These are phyloP conservation scores for Clarireedia sp. DNA, from an alignment of 2,329 filamentous ascomycete species.

Conservation along the genomic window DNA sequence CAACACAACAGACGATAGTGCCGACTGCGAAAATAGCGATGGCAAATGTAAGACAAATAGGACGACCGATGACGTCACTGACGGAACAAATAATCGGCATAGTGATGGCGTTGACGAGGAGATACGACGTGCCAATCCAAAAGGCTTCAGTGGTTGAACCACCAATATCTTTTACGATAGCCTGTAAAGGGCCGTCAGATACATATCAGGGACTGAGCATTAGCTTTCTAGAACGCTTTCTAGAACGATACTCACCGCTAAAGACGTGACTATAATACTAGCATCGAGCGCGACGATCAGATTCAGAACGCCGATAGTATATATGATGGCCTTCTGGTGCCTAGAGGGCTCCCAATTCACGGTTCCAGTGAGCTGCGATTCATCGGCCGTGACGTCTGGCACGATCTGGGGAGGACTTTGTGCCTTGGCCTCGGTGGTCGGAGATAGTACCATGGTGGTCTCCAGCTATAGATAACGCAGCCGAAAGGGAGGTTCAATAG, in stretches of 20 bases:
- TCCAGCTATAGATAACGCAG: neutral
- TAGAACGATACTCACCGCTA: slow-evolving; percentile 15
- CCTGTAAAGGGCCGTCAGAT: slow-evolving; percentile 21
- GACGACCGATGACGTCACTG: slow-evolving; percentile 19
- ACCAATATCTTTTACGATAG: slow-evolving; percentile 46
- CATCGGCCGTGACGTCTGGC: neutral
- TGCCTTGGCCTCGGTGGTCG: neutral
- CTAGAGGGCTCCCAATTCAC: neutral
- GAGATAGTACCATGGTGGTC: neutral
- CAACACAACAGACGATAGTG: slow-evolving; percentile 27
- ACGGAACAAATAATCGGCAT: slow-evolving; percentile 36
- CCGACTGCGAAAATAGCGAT: slow-evolving; percentile 19
- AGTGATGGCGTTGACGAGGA: slow-evolving; percentile 54
- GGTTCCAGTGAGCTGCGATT: neutral
- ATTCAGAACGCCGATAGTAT: slow-evolving; percentile 7
- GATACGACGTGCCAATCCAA: slow-evolving; percentile 60
- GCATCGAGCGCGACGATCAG: slow-evolving; percentile 57
- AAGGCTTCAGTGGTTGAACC: slow-evolving; percentile 53
- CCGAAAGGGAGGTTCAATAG: neutral
- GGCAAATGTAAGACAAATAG: slow-evolving; percentile 14
- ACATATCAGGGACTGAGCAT: neutral
- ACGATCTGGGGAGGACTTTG: neutral
- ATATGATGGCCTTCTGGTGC: neutral
- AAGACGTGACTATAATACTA: slow-evolving; percentile 40
- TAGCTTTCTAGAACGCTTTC: neutral